Evolutionary conservation across 805 yeast species (phyloP).

Genomic region (Candida incommunis): DNA sequence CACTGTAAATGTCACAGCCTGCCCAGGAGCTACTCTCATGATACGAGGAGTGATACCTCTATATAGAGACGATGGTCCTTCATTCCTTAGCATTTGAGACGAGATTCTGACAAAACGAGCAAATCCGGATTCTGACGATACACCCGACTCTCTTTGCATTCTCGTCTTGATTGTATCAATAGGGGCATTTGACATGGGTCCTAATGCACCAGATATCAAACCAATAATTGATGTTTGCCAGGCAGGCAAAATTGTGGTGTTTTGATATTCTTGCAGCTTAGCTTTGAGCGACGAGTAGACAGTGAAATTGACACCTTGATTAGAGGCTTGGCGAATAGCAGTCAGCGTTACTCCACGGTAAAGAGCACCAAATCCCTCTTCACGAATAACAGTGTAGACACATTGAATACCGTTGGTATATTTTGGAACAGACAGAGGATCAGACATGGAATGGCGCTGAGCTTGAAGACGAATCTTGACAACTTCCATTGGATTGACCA

Average conservation of each 20-base stretch:
- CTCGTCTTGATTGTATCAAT: constrained; percentile 94
- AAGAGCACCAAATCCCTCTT: constrained; percentile 80
- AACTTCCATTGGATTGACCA: constrained; percentile 96
- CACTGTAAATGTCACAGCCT: constrained; percentile 95
- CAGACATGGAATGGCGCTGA: constrained; percentile 80
- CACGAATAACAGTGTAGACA: constrained; percentile 64
- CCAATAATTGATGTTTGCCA: constrained; percentile 94
- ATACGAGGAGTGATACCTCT: constrained; percentile 98
- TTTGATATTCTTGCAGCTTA: constrained; percentile 39
- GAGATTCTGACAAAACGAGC: constrained; percentile 73
- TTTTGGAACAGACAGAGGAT: constrained; percentile 67
- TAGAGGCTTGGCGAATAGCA: constrained; percentile 95
- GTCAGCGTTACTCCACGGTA: constrained; percentile 93
- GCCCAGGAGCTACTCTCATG: constrained; percentile 99
- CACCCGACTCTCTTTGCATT: constrained; percentile 77
- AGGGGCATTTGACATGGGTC: constrained; percentile 96
- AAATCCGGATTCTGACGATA: constrained; percentile 48
- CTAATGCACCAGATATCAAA: constrained; percentile 87
- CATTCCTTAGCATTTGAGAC: constrained; percentile 67
- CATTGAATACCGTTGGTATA: constrained; percentile 92
- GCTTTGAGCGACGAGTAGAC: constrained; percentile 79
- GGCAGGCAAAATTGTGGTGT: constrained; percentile 58
- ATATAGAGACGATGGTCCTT: constrained; percentile 79
- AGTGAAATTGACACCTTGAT: constrained; percentile 97
- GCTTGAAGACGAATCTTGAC: constrained; percentile 94